A percentile compares a stretch with the other conserved stretches of the same genome.
phyloP scores from a whole-genome alignment of 129 eudicot genomes.

The Oenanthe sinensis region DNA sequence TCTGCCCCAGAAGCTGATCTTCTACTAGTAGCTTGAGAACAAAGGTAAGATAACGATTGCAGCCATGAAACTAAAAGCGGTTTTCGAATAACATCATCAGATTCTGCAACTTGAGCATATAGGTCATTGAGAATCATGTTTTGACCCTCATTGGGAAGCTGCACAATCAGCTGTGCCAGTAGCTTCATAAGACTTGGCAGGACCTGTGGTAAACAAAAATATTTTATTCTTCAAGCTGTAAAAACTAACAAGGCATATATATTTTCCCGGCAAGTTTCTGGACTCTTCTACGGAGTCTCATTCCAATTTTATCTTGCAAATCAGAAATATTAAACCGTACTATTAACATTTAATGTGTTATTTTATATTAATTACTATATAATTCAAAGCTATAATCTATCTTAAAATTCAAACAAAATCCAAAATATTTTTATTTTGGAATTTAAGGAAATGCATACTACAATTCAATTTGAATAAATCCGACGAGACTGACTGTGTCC shows the following conservation, averaged over 20 bases:
- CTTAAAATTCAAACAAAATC: neutral
- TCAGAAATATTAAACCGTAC: neutral
- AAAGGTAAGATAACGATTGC: constrained; percentile 82
- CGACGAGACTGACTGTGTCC: neutral
- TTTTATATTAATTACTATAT: neutral
- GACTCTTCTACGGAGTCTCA: neutral
- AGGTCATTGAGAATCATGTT: constrained; percentile 64
- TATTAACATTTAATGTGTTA: neutral
- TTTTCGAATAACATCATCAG: constrained; percentile 89
- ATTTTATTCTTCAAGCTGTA: neutral
- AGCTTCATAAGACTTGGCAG: constrained; percentile 83
- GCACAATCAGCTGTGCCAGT: constrained; percentile 55
- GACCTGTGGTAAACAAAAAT: constrained; percentile 34
- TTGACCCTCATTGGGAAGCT: constrained; percentile 62
- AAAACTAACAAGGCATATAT: neutral
- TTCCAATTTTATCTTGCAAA: neutral
- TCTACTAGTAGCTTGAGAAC: constrained; percentile 42
- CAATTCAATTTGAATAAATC: neutral
- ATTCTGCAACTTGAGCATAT: constrained; percentile 79
- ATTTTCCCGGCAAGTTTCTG: neutral
- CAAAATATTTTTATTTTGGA: neutral
- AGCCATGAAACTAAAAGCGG: constrained; percentile 84
- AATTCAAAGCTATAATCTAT: neutral
- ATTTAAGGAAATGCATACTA: neutral
- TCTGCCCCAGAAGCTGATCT: constrained; percentile 14